Conservation (phyloP, 352 stramenopile species). For the Phytophthora sp. region DNA sequence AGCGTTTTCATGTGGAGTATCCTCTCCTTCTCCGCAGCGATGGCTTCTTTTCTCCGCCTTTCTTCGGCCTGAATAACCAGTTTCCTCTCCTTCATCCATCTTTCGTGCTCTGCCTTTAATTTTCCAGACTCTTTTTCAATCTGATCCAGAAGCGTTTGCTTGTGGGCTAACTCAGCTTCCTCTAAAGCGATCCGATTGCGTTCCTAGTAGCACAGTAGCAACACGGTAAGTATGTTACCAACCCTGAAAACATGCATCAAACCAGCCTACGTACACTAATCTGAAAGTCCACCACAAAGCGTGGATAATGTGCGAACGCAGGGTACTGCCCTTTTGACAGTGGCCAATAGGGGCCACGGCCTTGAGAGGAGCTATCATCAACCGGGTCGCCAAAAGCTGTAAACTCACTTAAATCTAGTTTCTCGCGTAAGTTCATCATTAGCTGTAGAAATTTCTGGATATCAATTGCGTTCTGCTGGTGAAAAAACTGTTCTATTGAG, state of each 20-base stretch:
- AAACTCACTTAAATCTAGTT: conserved; percentile 45
- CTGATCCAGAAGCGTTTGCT: conserved; percentile 64
- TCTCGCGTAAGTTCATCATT: conserved; percentile 58
- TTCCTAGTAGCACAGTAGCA: conserved; percentile 50
- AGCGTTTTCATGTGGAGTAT: conserved; percentile 78
- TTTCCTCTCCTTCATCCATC: conserved; percentile 71
- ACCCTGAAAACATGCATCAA: background rate
- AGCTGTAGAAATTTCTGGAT: conserved; percentile 76
- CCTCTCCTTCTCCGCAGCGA: conserved; percentile 65
- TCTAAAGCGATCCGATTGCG: conserved; percentile 83
- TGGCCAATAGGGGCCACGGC: conserved; percentile 49
- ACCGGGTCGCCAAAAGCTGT: conserved; percentile 12
- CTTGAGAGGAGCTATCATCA: background rate
- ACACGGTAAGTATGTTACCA: background rate
- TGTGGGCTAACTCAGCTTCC: conserved; percentile 68
- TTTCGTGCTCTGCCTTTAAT: conserved; percentile 64
- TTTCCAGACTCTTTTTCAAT: conserved; percentile 58
- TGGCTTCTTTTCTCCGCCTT: conserved; percentile 55
- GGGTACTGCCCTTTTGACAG: conserved; percentile 78
- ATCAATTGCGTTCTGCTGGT: conserved; percentile 84
- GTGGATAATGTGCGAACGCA: conserved; percentile 78
- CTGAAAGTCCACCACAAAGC: conserved; percentile 85
- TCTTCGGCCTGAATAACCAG: conserved; percentile 69
- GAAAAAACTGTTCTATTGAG: conserved; percentile 87
- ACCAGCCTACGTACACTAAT: conserved; percentile 63